Percentiles rank a stretch among this genome's conserved stretches.
Conservation (phyloP, 148 eudicot species). For the Chenopodium quinoa region DNA sequence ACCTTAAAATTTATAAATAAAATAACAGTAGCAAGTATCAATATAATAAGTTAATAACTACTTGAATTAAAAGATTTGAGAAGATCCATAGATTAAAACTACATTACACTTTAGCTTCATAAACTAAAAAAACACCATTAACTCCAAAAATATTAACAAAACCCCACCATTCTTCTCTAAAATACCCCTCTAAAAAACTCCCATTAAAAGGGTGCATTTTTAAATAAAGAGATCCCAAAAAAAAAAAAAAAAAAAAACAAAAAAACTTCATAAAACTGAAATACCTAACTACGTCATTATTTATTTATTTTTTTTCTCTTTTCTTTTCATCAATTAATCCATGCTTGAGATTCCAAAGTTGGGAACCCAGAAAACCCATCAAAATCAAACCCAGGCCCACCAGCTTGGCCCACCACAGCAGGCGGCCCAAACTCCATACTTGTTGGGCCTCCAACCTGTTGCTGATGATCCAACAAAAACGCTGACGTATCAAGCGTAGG, state of each 20-base stretch:
- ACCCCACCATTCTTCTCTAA: not conserved
- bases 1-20: too few relatives aligned
- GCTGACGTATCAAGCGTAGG: conserved; percentile 84
- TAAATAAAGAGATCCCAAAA: not conserved
- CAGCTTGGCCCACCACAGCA: conserved; percentile 26
- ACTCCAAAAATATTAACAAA: conserved; percentile 24
- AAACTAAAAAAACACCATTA: not conserved
- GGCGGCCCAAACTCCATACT: conserved; percentile 20
- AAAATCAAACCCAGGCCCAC: conserved; percentile 41
- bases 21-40: not conserved
- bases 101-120: conserved; percentile 17
- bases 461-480: conserved; percentile 48
- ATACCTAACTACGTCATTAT: conserved; percentile 26
- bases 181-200: not conserved
- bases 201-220: not conserved
- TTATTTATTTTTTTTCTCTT: not conserved
- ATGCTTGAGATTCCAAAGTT: conserved; percentile 64
- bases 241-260: not conserved
- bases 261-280: not conserved
- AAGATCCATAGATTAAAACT: conserved; percentile 7
- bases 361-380: conserved; percentile 67
- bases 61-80: not conserved
- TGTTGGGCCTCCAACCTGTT: conserved; percentile 23
- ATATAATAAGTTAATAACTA: not conserved
- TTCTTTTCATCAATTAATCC: conserved; percentile 11